Conservation (phyloP, 2,329 filamentous ascomycete species). For the Aspergillus sp. region DNA sequence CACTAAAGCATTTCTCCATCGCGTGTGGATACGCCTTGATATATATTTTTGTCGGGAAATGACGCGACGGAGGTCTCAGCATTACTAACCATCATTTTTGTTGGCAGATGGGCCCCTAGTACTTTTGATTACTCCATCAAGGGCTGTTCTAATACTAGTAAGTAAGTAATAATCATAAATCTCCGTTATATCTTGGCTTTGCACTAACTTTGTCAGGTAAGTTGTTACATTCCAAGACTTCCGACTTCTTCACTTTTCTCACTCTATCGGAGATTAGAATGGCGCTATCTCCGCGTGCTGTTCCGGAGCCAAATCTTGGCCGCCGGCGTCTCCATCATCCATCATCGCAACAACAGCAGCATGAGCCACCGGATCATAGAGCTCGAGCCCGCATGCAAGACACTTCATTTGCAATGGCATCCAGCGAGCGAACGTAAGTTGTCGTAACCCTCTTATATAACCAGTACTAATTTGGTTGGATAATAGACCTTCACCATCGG, state of each 20-base stretch:
- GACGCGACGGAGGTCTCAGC: too few relatives aligned
- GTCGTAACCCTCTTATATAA: not conserved
- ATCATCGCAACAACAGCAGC: not conserved
- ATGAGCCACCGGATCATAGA: not conserved
- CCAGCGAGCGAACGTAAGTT: not conserved
- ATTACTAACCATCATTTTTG: too few relatives aligned
- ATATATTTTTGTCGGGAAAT: too few relatives aligned
- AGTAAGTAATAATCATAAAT: not conserved
- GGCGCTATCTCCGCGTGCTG: constrained; percentile 6
- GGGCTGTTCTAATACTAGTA: too few relatives aligned
- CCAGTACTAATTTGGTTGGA: not conserved
- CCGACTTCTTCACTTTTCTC: not conserved
- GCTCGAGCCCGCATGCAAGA: not conserved
- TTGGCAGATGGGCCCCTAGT: too few relatives aligned
- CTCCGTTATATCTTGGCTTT: not conserved
- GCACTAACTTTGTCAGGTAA: not conserved
- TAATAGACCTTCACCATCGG: constrained; percentile 20
- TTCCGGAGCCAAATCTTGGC: not conserved
- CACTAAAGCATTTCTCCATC: too few relatives aligned
- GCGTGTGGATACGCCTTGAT: too few relatives aligned
- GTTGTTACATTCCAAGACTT: not conserved
- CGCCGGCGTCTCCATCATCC: not conserved
- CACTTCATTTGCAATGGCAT: not conserved
- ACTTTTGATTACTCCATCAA: not conserved
- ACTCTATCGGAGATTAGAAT: constrained; percentile 7